Base-by-base conservation (phyloP, 2,329 filamentous ascomycete species). In the Xylaria sp. region DNA sequence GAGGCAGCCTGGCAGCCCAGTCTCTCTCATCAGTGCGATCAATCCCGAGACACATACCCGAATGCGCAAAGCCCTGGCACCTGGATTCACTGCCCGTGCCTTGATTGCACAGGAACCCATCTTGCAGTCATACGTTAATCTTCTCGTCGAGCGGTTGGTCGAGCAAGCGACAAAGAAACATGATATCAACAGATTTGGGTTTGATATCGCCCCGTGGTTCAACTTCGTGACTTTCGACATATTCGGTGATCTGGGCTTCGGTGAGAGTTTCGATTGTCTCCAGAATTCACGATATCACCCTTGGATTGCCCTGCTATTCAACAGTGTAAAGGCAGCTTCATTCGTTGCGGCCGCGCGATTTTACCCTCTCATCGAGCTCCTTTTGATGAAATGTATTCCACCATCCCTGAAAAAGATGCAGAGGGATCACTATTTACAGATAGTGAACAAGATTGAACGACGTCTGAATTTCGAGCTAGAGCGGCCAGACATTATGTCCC, bases 201-300 rank as follows among this genome's bases (percentile, higher is more conserved):
- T 71, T 43, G 53, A 70, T n/a, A 58, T 72, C 7, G 58, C 23
- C 0, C 63, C 60, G 31, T 71, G 60, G 68, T 69, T 69, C 55
- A 70, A 73, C 47, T 73, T 77, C 62, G 71, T 70, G 0, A 77
- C 77, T 0, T 79, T 80, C 62, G 75, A 77, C 47, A 69, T 77
- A 19, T 72, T 77, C 54, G 71, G 72, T 2, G 74, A 77, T 46
- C 65, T 78, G 2, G 67, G 68, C 4, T 76, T 74, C 57, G 74
- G 75, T 0, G 70, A 73, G 31, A 61, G 66, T 1, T 75, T 75
- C 58, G 54, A 71, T n/a, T 70, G 70, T 43, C 64, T 75, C 38
- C 58, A 75, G 57, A 70, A 62, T 57, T 70, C 51, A 17, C 72
- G 49, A 9, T 70, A 70, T 23, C 68, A 71, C 47, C 68, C 65